Evolutionary conservation across 2,329 filamentous ascomycete species (phyloP), one percentile per base, ranked within the genome.

Genomic region (Waltergamsia citrina): DNA sequence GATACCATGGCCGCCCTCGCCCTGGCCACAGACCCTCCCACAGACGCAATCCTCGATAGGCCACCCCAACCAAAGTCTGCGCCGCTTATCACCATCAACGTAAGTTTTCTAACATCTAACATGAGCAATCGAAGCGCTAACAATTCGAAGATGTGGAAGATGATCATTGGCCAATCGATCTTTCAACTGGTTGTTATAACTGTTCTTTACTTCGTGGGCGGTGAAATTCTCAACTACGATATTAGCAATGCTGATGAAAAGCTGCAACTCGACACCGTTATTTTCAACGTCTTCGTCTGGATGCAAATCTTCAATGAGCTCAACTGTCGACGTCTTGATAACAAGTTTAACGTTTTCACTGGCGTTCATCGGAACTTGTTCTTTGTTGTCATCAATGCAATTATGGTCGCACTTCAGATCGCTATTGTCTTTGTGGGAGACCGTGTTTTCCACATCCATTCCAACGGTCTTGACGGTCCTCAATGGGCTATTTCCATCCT

Each of bases 281-380:
- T 82, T 30, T 82, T 82, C 60, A 82, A 82, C 53, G 75, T 71
- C 1, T 82, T 79, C 44, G 78, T 82, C 3, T 82, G 77, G 76
- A 74, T 82, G 65, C 78, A 82, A 46, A 79, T 82, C 40, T 82
- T 81, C 60, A 81, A 81, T 52, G 67, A 78, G 52, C 70, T 78
- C 58, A 81, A 80, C 54, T 76, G 74, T 48, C 67, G 75, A 20
- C 71, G 74, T 25, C 59, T 78, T 1, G 74, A 78, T 45, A 77
- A 76, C 52, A 65, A 67, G 39, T 64, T 77, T 56, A 77, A 77
- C 43, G 66, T 77, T 25, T 67, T 78, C 33, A 67, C 75, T 44
- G 72, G 72, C 16, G 17, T 78, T 4, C 59, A 65, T 39, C 62
- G 62, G 34, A 78, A 78, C 48, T 58, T 54, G 38, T 74, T 74